Base-by-base conservation (phyloP, 2,329 filamentous ascomycete species). In the Calycina marina region DNA sequence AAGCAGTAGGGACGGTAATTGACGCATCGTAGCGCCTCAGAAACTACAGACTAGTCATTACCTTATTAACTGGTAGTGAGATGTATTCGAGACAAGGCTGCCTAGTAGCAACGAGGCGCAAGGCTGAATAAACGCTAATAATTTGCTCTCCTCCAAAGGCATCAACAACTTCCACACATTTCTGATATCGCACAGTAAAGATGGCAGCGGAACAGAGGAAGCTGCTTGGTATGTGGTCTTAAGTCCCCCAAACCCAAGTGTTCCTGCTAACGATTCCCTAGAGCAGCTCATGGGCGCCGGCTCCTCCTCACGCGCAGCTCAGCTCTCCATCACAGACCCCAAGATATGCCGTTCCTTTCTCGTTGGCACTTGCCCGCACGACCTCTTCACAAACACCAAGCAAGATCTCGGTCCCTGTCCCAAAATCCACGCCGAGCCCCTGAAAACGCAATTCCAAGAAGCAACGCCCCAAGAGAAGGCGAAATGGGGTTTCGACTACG, bases 371-470 rank as follows among this genome's bases (percentile, higher is more conserved):
- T 98, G 90, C 56, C 90, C 90, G 1, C 88, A 96, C 65, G 90
- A 98, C 55, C 83, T 98, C 52, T 98, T 98, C 69, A 98, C 88
- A 44, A 98, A 98, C 61, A 98, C 90, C 28, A 96, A 94, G 63
- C 86, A 96, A 67, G 90, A 98, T 55, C 71, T 96, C 18, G 90
- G 90, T 2, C 71, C 75, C 1, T 98, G 90, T 52, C 72, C 82
- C 30, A 90, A 88, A 54, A 70, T 88, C 15, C 90, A 98, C 60
- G 81, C 74, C 30, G 86, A 94, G 54, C 73, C 75, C 9, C 67
- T 96, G 43, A 94, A 93, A 58, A 65, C 76, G 29, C 86, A 98
- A 55, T 98, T 90, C 56, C 80, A 92, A 46, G 66, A 62, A 1
- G 72, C 90, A 0, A 62, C 78, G 4, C 63, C 77, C 2, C 79